phyloP scores from a whole-genome alignment of 352 stramenopile species.

The Globisporangium yorkense region DNA sequence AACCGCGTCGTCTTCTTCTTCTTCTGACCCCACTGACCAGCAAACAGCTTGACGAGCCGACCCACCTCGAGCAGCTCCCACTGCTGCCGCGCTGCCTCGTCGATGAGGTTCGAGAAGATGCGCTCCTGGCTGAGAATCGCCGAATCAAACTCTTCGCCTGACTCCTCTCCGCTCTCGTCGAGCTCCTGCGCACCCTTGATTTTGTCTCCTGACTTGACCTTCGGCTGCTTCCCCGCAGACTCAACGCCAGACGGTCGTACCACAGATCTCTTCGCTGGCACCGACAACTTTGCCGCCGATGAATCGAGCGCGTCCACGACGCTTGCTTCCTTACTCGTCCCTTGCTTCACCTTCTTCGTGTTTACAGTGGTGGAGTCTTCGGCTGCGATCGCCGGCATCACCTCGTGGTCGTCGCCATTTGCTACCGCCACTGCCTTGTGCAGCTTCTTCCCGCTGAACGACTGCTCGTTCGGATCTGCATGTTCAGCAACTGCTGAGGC shows the following conservation, averaged over 20 bases:
- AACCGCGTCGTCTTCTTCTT: constrained; percentile 58
- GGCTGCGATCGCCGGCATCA: too few relatives aligned
- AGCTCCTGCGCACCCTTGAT: background rate
- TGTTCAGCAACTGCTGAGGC: too few relatives aligned
- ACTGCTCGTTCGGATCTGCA: too few relatives aligned
- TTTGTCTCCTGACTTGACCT: background rate
- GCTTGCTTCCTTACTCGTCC: too few relatives aligned
- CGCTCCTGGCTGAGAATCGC: constrained; percentile 18
- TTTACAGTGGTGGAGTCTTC: too few relatives aligned
- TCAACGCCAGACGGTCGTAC: too few relatives aligned
- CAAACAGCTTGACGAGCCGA: constrained; percentile 75
- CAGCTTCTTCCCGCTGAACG: too few relatives aligned
- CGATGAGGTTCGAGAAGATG: constrained; percentile 73
- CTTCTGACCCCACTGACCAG: constrained; percentile 45
- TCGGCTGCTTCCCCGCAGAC: background rate
- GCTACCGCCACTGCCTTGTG: too few relatives aligned
- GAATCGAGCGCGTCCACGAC: too few relatives aligned
- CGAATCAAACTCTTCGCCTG: background rate
- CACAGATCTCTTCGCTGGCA: background rate
- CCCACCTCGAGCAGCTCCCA: constrained; percentile 81
- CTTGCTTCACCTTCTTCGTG: background rate
- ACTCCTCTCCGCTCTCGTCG: background rate
- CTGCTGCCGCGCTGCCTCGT: constrained; percentile 59
- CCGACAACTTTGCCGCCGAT: background rate
- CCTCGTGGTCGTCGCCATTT: too few relatives aligned